These are phyloP conservation scores for Zoysia pacifica DNA, from an alignment of 176 grass and related monocot genomes.

Conservation along the genomic window DNA sequence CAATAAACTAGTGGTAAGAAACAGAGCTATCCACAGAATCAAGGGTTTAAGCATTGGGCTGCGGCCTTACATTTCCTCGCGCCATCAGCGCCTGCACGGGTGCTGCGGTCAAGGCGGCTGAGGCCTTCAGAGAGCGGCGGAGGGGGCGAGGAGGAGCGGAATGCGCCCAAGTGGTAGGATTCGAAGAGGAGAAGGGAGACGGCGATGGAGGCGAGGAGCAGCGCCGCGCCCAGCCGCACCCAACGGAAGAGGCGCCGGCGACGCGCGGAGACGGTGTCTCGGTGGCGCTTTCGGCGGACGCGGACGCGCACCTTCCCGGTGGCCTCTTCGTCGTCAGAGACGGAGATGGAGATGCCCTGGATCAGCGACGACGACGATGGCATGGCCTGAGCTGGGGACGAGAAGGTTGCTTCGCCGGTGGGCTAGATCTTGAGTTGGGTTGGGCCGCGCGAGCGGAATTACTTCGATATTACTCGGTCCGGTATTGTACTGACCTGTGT, in stretches of 20 bases:
- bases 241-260: constrained; percentile 45
- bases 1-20: constrained; percentile 22
- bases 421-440: constrained; percentile 8
- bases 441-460: constrained; percentile 5
- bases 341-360: constrained; percentile 78
- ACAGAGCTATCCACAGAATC: constrained; percentile 11
- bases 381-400: constrained; percentile 14
- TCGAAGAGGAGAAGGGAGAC: constrained; percentile 63
- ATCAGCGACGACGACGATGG: constrained; percentile 54
- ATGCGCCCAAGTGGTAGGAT: constrained; percentile 40
- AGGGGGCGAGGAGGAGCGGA: background rate
- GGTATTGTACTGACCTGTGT: background rate
- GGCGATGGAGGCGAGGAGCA: constrained; percentile 53
- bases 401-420: background rate
- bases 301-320: constrained; percentile 62
- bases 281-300: constrained; percentile 54
- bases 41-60: constrained; percentile 31
- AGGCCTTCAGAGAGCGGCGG: constrained; percentile 27
- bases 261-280: constrained; percentile 1
- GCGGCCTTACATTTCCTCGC: constrained; percentile 56
- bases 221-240: constrained; percentile 39
- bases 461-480: background rate
- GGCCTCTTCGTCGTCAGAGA: constrained; percentile 83
- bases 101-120: constrained; percentile 41
- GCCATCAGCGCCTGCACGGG: constrained; percentile 49